Conservation (phyloP, 768 basidiomycete species). For the Boletus reticuloceps region DNA sequence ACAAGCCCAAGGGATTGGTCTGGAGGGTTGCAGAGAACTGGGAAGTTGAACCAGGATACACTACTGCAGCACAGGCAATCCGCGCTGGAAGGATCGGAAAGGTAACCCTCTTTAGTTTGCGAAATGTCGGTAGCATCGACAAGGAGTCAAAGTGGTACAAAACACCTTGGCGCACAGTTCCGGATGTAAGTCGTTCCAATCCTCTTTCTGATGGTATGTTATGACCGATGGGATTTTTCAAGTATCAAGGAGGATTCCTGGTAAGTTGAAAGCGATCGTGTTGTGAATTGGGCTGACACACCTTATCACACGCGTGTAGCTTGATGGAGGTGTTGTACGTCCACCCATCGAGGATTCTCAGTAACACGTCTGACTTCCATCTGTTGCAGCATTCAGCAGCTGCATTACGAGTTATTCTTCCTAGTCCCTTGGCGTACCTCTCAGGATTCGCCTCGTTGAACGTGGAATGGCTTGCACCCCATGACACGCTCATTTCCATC, state of each 20-base stretch:
- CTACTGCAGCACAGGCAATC: conserved; percentile 45
- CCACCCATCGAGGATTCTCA: background rate
- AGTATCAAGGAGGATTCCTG: conserved; percentile 84
- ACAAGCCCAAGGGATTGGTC: conserved; percentile 63
- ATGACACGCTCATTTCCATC: conserved; percentile 72
- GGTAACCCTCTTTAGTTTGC: conserved; percentile 62
- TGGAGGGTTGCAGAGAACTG: conserved; percentile 84
- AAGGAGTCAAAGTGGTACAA: conserved; percentile 73
- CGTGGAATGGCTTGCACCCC: conserved; percentile 68
- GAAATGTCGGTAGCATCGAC: conserved; percentile 52
- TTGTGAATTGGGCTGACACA: background rate
- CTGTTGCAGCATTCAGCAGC: conserved; percentile 61
- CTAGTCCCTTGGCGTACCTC: conserved; percentile 49
- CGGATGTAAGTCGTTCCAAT: conserved; percentile 54
- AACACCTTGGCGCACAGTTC: conserved; percentile 80
- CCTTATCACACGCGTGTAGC: conserved; percentile 35
- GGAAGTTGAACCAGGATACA: conserved; percentile 61
- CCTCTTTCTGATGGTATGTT: background rate
- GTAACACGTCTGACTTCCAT: background rate
- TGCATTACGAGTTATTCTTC: conserved; percentile 58
- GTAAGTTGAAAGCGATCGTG: conserved; percentile 39
- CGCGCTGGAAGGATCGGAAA: conserved; percentile 66
- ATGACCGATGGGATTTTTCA: background rate
- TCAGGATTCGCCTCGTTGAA: conserved; percentile 67
- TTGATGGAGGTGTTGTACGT: conserved; percentile 78